These are phyloP conservation scores for Geotrichum bryndzae DNA, from an alignment of 1,139 yeast genomes.

Conservation along the genomic window DNA sequence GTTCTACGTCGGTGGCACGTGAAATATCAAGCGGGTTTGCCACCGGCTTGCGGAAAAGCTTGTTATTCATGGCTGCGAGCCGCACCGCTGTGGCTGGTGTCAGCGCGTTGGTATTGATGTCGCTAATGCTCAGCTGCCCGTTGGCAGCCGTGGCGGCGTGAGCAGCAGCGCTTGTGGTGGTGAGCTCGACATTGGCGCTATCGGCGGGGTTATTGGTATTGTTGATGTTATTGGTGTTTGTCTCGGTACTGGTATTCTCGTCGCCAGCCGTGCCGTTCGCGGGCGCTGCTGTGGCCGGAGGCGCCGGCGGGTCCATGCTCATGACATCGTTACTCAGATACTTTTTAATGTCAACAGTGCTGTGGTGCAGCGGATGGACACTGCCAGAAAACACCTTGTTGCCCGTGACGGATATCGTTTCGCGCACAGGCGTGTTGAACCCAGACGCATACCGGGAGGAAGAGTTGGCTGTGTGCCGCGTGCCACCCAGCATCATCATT, in stretches of 20 bases:
- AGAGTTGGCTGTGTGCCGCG: slow-evolving; percentile 18
- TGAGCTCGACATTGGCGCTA: not conserved
- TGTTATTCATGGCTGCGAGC: slow-evolving; percentile 9
- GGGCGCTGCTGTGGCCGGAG: slow-evolving; percentile 15
- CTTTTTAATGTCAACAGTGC: slow-evolving; percentile 7
- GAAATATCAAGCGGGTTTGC: slow-evolving; percentile 56
- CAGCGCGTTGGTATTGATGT: slow-evolving; percentile 18
- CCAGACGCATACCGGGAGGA: slow-evolving; percentile 9
- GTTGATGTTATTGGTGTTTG: not conserved
- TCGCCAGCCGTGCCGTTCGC: not conserved
- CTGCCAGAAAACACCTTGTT: slow-evolving; percentile 9
- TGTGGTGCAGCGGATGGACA: slow-evolving; percentile 13
- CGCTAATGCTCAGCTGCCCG: slow-evolving; percentile 8
- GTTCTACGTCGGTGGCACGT: slow-evolving; percentile 74
- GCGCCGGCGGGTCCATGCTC: not conserved
- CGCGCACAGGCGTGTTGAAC: slow-evolving; percentile 9
- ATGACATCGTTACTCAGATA: slow-evolving; percentile 11
- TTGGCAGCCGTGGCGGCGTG: slow-evolving; percentile 12
- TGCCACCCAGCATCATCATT: slow-evolving; percentile 10
- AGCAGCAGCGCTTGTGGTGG: slow-evolving; percentile 16
- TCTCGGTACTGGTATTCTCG: not conserved
- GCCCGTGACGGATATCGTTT: slow-evolving; percentile 1
- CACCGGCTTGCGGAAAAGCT: slow-evolving; percentile 28
- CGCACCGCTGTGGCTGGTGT: slow-evolving; percentile 17
- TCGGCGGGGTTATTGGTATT: not conserved